Percentiles rank a stretch among this genome's conserved stretches.
Conservation (phyloP, 2,329 filamentous ascomycete species). For the Nigrospora oryzae region DNA sequence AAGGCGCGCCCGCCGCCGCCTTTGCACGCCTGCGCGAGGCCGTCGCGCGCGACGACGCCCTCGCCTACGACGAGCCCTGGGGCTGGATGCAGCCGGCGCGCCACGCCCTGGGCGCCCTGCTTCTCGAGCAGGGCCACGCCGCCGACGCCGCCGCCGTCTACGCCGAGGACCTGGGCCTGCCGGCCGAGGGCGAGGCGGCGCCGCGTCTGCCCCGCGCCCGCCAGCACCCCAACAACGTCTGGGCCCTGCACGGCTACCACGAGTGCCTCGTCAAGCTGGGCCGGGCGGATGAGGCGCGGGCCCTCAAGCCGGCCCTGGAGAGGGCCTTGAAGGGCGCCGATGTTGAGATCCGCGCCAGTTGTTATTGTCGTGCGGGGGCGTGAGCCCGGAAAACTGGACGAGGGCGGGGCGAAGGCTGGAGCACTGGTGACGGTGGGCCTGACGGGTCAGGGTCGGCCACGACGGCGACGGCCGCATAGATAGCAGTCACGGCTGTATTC, state of each 20-base stretch:
- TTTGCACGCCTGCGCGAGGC: constrained; percentile 51
- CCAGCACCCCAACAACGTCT: constrained; percentile 66
- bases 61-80: constrained; percentile 70
- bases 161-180: constrained; percentile 49
- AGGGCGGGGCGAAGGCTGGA: no score
- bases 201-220: constrained; percentile 41
- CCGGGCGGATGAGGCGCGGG: constrained; percentile 26
- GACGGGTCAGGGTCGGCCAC: no score
- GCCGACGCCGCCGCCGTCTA: constrained; percentile 50
- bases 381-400: background rate
- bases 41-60: constrained; percentile 49
- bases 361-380: constrained; percentile 20
- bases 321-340: constrained; percentile 16
- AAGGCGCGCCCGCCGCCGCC: constrained; percentile 30
- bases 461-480: no score
- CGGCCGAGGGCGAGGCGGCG: constrained; percentile 14
- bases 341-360: constrained; percentile 23
- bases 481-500: no score
- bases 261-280: constrained; percentile 57
- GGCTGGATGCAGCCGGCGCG: constrained; percentile 71
- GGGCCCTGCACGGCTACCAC: constrained; percentile 65
- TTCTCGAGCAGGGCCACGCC: constrained; percentile 56
- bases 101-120: constrained; percentile 61
- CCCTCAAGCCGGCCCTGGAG: constrained; percentile 15
- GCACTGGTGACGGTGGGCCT: no score